Conservation (phyloP, 257 asterid species). For the Cinchona pubescens region DNA sequence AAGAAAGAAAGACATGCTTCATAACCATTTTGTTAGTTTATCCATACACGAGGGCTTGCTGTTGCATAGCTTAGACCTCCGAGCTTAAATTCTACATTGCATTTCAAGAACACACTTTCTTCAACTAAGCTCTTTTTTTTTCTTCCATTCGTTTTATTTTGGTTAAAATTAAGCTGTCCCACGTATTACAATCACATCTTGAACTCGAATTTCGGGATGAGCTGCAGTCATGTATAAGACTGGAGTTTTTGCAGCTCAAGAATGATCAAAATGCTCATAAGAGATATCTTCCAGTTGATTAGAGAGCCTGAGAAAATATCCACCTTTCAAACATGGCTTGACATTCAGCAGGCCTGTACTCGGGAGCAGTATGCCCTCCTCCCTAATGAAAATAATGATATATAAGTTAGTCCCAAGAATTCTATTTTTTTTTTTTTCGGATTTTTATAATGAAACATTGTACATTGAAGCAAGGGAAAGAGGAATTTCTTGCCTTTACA, state of each 20-base stretch:
- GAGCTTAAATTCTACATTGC: neutral
- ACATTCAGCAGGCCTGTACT: conserved; percentile 30
- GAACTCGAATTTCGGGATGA: neutral
- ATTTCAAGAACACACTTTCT: neutral
- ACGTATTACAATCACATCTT: neutral
- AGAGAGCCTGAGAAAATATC: conserved; percentile 26
- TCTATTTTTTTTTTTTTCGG: too few species aligned
- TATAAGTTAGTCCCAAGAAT: neutral
- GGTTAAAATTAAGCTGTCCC: too few species aligned
- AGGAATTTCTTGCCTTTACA: conserved; percentile 27
- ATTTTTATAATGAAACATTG: neutral
- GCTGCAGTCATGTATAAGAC: neutral
- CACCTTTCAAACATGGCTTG: conserved; percentile 32
- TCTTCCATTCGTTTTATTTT: neutral
- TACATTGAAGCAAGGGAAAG: neutral
- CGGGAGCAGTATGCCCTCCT: conserved; percentile 42
- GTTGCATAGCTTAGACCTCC: neutral
- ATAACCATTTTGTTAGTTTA: neutral
- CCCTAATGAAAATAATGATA: conserved; percentile 18
- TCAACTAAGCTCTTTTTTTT: neutral
- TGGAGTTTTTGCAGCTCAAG: conserved; percentile 1
- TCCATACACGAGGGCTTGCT: neutral
- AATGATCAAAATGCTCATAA: neutral
- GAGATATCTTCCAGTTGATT: neutral
- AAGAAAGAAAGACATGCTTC: neutral